Conservation (phyloP, 805 yeast genomes). For the Candida khao-thaluensis region DNA sequence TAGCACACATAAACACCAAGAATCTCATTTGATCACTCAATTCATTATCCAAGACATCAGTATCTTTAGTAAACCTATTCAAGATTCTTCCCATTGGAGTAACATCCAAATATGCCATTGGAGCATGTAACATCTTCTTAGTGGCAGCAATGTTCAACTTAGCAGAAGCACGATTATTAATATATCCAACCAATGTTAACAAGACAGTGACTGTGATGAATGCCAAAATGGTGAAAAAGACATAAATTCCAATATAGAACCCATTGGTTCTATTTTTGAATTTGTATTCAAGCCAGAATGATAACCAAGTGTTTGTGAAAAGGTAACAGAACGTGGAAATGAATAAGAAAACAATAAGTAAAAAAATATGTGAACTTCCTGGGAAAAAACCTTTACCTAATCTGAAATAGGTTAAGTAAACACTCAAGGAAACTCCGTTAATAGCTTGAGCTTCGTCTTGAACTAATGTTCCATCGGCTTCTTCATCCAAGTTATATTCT, state of each 20-base stretch:
- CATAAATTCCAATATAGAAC: constrained; percentile 73
- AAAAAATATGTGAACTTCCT: constrained; percentile 21
- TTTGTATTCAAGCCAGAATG: constrained; percentile 71
- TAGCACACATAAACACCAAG: constrained; percentile 52
- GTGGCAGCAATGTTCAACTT: constrained; percentile 63
- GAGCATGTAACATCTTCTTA: constrained; percentile 62
- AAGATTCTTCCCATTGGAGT: constrained; percentile 87
- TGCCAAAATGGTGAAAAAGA: constrained; percentile 55
- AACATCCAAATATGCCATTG: constrained; percentile 80
- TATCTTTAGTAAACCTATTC: constrained; percentile 85
- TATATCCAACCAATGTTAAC: constrained; percentile 47
- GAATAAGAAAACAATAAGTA: constrained; percentile 19
- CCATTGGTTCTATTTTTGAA: constrained; percentile 47
- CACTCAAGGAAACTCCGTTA: constrained; percentile 47
- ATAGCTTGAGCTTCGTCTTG: constrained; percentile 58
- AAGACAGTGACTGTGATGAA: constrained; percentile 42
- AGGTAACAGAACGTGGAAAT: constrained; percentile 48
- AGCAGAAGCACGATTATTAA: constrained; percentile 51
- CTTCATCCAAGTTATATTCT: constrained; percentile 27
- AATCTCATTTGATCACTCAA: constrained; percentile 67
- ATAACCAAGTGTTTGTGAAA: constrained; percentile 74
- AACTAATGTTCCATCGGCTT: constrained; percentile 26
- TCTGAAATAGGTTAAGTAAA: constrained; percentile 50
- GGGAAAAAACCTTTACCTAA: constrained; percentile 55
- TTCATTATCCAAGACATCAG: constrained; percentile 81